phyloP scores from a whole-genome alignment of 2,329 filamentous ascomycete species.

The Aspergillus tubingensis region DNA sequence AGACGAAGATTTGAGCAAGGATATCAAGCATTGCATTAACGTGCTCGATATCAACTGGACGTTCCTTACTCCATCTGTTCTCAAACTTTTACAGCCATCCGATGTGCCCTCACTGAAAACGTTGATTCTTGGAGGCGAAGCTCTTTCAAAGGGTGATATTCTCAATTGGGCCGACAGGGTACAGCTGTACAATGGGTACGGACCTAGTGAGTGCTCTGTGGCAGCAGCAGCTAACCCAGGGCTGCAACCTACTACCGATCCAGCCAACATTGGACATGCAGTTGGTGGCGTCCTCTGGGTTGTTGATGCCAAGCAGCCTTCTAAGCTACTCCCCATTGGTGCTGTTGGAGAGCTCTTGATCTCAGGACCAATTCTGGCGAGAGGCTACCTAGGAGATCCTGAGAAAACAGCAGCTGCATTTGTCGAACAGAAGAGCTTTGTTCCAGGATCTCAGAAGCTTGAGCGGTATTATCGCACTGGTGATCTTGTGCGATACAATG shows the following conservation, averaged over 20 bases:
- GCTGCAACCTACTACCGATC: slow-evolving; percentile 10
- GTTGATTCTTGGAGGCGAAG: slow-evolving; percentile 13
- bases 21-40: slow-evolving; percentile 36
- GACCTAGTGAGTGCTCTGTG: slow-evolving; percentile 31
- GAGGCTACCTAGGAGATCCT: slow-evolving; percentile 16
- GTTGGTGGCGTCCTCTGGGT: slow-evolving; percentile 17
- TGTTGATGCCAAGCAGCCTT: slow-evolving; percentile 15
- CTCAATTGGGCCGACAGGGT: slow-evolving; percentile 12
- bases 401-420: slow-evolving; percentile 16
- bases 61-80: slow-evolving; percentile 18
- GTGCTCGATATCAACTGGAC: slow-evolving; percentile 47
- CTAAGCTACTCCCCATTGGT: slow-evolving; percentile 17
- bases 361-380: slow-evolving; percentile 12
- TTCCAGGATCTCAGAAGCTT: background rate
- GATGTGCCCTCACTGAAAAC: slow-evolving; percentile 17
- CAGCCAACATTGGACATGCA: slow-evolving; percentile 16
- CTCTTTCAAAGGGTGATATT: slow-evolving; percentile 12
- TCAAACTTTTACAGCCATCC: slow-evolving; percentile 10
- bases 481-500: slow-evolving; percentile 17
- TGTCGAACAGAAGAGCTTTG: slow-evolving; percentile 8
- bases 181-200: slow-evolving; percentile 35
- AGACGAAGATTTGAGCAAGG: slow-evolving; percentile 47
- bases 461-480: slow-evolving; percentile 17
- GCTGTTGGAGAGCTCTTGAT: slow-evolving; percentile 19
- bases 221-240: slow-evolving; percentile 11